phyloP scores from a whole-genome alignment of 179 eudicot species.

The Monotropa hypopitys region DNA sequence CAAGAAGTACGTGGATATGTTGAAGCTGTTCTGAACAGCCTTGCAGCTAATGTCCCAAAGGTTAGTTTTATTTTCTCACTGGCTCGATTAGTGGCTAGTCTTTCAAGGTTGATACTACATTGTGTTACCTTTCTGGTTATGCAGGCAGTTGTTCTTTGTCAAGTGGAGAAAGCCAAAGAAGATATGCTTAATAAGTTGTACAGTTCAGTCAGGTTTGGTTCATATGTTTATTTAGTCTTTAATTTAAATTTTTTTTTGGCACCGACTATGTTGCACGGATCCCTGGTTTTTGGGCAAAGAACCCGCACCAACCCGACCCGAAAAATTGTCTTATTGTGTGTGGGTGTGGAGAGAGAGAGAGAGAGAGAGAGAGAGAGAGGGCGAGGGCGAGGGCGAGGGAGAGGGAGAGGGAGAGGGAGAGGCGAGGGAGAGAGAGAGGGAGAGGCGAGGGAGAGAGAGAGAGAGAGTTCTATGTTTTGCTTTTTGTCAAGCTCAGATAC shows the following conservation, averaged over 20 bases:
- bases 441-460: no score
- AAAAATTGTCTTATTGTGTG: no score
- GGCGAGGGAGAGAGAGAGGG: no score
- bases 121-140: conserved; percentile 13
- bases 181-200: conserved; percentile 94
- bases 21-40: conserved; percentile 96
- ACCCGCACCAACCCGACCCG: no score
- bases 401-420: no score
- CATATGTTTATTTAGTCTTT: neutral
- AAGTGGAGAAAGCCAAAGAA: conserved; percentile 99
- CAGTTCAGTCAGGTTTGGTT: conserved; percentile 72
- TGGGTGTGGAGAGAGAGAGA: no score
- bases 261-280: no score
- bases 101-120: neutral
- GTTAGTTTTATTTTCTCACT: conserved; percentile 24
- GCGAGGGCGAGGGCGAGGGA: no score
- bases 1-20: conserved; percentile 99
- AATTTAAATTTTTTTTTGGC: neutral
- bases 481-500: no score
- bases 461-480: no score
- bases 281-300: no score
- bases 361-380: no score
- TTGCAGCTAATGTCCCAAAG: conserved; percentile 98
- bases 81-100: neutral
- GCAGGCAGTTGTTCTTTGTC: conserved; percentile 99